Conservation (phyloP, 2,329 filamentous ascomycete species). For the Chaetomiaceae sp. region DNA sequence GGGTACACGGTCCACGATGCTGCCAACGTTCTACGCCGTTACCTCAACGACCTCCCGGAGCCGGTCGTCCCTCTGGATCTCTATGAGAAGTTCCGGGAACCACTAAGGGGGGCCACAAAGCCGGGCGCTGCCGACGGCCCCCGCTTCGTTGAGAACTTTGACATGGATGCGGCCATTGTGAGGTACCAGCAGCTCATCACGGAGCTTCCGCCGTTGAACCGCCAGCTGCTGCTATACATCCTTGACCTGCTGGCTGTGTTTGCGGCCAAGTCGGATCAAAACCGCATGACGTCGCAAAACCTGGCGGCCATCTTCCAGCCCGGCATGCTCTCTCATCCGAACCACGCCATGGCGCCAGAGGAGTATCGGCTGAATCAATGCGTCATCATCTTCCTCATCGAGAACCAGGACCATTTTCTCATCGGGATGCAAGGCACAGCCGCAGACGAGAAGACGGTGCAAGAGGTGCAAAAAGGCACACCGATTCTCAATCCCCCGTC, state of each 20-base stretch:
- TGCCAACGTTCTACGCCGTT: constrained; percentile 89
- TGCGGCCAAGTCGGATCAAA: constrained; percentile 91
- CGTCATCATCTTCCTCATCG: constrained; percentile 94
- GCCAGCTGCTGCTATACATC: constrained; percentile 91
- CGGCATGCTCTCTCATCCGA: constrained; percentile 88
- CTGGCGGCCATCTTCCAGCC: constrained; percentile 96
- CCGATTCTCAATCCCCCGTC: constrained; percentile 46
- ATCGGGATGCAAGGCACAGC: constrained; percentile 98
- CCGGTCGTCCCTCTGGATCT: constrained; percentile 93
- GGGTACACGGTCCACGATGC: constrained; percentile 98
- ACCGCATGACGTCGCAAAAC: constrained; percentile 94
- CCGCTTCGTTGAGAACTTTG: constrained; percentile 69
- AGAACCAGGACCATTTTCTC: constrained; percentile 97
- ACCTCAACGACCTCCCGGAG: constrained; percentile 93
- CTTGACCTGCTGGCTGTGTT: constrained; percentile 94
- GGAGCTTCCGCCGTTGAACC: constrained; percentile 85
- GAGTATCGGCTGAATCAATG: constrained; percentile 96
- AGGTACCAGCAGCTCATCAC: constrained; percentile 89
- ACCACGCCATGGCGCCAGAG: constrained; percentile 89
- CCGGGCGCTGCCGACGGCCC: constrained; percentile 66
- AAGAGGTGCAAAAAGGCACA: constrained; percentile 65
- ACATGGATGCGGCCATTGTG: constrained; percentile 69
- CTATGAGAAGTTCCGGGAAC: constrained; percentile 86
- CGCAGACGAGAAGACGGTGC: constrained; percentile 75
- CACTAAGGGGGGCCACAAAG: constrained; percentile 66